Base-by-base conservation (phyloP, 2,329 filamentous ascomycete genomes). In the Xylariaceae sp. region DNA sequence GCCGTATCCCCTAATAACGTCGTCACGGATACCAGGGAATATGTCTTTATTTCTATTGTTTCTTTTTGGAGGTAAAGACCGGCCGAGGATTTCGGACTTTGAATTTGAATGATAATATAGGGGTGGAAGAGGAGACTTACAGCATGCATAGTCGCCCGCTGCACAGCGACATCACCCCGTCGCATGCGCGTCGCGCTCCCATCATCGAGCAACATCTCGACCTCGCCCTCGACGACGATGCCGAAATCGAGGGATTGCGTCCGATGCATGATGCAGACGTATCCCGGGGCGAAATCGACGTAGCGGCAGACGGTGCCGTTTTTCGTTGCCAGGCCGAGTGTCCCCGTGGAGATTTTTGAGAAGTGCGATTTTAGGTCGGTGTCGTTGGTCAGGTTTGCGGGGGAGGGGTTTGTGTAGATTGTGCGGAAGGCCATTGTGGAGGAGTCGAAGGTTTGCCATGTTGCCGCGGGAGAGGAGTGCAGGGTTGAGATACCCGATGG, bases 201-300 rank as follows among this genome's bases (percentile, higher is more conserved):
- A n/a, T 77, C 76, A 60, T 82, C 82, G 3, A 84, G 69, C 2
- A 77, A 57, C 69, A 83, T 73, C 61, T 82, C 79, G 34, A 84
- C 67, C 64, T 76, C 73, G 1, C 82, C 82, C 64, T 84, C 81
- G 5, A 84, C 65, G 2, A 84, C 75, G 56, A 83, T 74, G 2
- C 80, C 82, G 62, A 80, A 84, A 65, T 84, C 82, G 2, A 84
- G 70, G 45, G 75, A 80, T 64, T 80, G 75, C 0, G 81, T 83
- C 10, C 81, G 76, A 63, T 84, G 82, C 75, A 82, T 80, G 15
- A 77, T 68, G 17, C 73, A 74, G 17, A 69, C 67, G 45, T 75
- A 74, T 2, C 69, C 71, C 0, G 80, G 80, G 0, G 72, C 72
- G 63, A 82, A 79, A 65, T 82, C 79, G 18, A 81, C 78, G 57